These are phyloP conservation scores for Neoboletus brunneissimus DNA, from an alignment of 768 basidiomycete species.

Conservation along the genomic window DNA sequence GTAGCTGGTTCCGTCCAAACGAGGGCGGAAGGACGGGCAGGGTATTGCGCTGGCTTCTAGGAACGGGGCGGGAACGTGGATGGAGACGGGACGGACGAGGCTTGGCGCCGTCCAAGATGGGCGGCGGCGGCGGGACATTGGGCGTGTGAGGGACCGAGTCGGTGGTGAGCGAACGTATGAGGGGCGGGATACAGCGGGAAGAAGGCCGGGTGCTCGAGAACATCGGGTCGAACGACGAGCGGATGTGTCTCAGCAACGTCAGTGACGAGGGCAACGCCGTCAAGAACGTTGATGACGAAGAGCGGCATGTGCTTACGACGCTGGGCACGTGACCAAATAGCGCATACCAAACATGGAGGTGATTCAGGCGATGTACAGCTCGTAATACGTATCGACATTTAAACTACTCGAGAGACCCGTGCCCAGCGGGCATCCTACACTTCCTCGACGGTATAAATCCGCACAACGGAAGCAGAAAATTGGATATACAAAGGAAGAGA, in stretches of 20 bases:
- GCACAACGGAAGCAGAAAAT: slow-evolving; percentile 9
- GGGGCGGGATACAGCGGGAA: slow-evolving; percentile 11
- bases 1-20: slow-evolving; percentile 80
- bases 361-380: neutral
- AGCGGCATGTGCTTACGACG: neutral
- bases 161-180: slow-evolving; percentile 26
- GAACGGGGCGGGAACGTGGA: slow-evolving; percentile 41
- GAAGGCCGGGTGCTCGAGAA: slow-evolving; percentile 16
- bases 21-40: slow-evolving; percentile 61
- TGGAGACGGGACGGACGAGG: slow-evolving; percentile 38
- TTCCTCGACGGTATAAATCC: slow-evolving; percentile 6
- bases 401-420: slow-evolving; percentile 3
- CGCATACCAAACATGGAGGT: neutral
- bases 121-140: slow-evolving; percentile 30
- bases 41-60: slow-evolving; percentile 25
- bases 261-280: neutral
- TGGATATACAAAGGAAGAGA: slow-evolving; percentile 5
- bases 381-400: neutral
- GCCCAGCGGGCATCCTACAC: slow-evolving; percentile 15
- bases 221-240: slow-evolving; percentile 24
- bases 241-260: slow-evolving; percentile 9
- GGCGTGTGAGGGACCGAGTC: slow-evolving; percentile 28
- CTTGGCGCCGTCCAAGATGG: slow-evolving; percentile 28
- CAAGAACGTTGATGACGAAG: neutral
- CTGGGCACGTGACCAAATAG: slow-evolving; percentile 11